Percentiles rank a stretch among this genome's conserved stretches.
These are phyloP conservation scores for Colletotrichum endophyticum DNA, from an alignment of 2,329 filamentous ascomycete species.

Conservation along the genomic window DNA sequence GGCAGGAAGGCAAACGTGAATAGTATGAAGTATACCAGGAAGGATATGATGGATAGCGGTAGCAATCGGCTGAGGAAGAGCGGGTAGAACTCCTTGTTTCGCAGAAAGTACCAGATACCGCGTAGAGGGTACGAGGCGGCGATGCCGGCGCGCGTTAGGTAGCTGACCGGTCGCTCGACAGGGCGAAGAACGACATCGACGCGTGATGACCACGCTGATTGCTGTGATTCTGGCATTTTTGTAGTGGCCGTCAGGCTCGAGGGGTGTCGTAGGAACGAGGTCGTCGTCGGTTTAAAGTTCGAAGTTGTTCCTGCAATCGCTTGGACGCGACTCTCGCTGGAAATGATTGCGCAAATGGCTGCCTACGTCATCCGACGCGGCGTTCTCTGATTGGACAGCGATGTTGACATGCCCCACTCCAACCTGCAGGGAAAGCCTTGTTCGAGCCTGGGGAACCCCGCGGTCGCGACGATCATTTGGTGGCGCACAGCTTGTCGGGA, in stretches of 20 bases:
- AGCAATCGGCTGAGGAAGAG: slow-evolving; percentile 79
- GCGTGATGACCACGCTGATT: slow-evolving; percentile 11
- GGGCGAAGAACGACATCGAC: slow-evolving; percentile 14
- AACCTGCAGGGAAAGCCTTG: background rate
- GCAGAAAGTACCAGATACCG: slow-evolving; percentile 83
- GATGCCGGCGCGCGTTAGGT: slow-evolving; percentile 46
- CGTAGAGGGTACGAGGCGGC: slow-evolving; percentile 64
- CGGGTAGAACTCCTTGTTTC: slow-evolving; percentile 81
- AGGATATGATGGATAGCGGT: slow-evolving; percentile 80
- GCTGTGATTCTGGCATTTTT: slow-evolving; percentile 6
- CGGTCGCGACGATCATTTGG: background rate
- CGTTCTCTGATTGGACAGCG: background rate
- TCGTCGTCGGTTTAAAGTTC: background rate
- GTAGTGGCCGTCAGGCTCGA: background rate
- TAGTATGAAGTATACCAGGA: slow-evolving; percentile 82
- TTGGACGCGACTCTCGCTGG: background rate
- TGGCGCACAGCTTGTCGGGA: background rate
- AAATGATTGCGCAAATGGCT: background rate
- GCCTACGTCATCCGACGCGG: background rate
- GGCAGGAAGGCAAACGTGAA: slow-evolving; percentile 90
- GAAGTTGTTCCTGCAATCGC: background rate
- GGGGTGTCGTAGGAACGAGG: background rate
- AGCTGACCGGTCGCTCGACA: slow-evolving; percentile 42
- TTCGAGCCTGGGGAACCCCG: background rate
- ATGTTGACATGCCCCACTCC: background rate